Evolutionary conservation across 495 filamentous ascomycete species (phyloP).

Genomic region (Neurospora sp.): DNA sequence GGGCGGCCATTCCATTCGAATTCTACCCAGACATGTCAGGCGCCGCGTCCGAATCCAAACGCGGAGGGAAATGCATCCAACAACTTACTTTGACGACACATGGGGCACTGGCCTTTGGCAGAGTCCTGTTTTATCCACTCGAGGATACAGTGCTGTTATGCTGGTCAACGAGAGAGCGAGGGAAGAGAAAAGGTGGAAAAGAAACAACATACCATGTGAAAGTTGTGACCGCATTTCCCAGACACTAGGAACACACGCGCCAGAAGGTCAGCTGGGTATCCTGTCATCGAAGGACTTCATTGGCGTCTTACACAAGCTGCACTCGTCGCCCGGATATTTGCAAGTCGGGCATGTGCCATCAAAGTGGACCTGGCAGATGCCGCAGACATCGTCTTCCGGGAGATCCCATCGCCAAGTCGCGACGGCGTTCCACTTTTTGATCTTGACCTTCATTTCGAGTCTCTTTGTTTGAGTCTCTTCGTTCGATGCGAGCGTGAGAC

Average conservation of each 20-base stretch:
- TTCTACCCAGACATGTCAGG: constrained; percentile 29
- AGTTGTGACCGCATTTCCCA: constrained; percentile 92
- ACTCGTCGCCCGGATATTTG: constrained; percentile 96
- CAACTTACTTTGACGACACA: constrained; percentile 87
- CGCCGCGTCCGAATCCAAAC: not conserved
- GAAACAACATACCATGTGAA: constrained; percentile 69
- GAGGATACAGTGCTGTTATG: constrained; percentile 74
- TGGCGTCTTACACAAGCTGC: constrained; percentile 62
- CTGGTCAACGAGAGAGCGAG: not conserved
- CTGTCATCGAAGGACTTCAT: not conserved
- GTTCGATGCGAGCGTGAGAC: not conserved
- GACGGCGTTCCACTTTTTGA: constrained; percentile 86
- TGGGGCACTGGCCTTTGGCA: constrained; percentile 88
- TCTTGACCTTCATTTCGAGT: constrained; percentile 75
- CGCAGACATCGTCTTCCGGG: constrained; percentile 94
- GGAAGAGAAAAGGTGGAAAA: not conserved
- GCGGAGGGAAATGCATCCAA: not conserved
- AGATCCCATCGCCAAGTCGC: constrained; percentile 98
- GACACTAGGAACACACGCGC: constrained; percentile 50
- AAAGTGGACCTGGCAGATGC: constrained; percentile 96
- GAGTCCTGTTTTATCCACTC: constrained; percentile 94
- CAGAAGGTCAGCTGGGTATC: not conserved
- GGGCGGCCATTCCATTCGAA: constrained; percentile 52
- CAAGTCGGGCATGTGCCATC: constrained; percentile 96
- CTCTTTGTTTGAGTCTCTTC: not conserved